Evolutionary conservation across 176 grass and related monocot species (phyloP).

Genomic region (Zoysia pacifica): DNA sequence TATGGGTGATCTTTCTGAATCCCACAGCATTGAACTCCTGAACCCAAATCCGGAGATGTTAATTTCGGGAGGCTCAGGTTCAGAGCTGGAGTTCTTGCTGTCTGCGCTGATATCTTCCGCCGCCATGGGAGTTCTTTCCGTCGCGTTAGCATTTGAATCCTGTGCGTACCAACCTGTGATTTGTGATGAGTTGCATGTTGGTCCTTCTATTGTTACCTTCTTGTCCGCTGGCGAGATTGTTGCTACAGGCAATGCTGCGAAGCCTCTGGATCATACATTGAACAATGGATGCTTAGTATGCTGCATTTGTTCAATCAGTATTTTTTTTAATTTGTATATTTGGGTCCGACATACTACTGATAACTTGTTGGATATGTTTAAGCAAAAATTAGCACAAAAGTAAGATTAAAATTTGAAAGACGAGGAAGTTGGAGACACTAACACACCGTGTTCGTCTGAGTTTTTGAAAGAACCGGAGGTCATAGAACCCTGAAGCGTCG

Average conservation of each 20-base stretch:
- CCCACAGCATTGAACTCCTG: constrained; percentile 73
- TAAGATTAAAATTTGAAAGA: background rate
- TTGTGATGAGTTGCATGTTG: constrained; percentile 53
- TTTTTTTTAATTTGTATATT: background rate
- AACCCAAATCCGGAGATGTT: constrained; percentile 57
- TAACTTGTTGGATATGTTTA: background rate
- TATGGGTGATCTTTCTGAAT: constrained; percentile 30
- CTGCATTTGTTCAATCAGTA: background rate
- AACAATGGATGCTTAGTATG: background rate
- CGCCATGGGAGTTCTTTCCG: background rate
- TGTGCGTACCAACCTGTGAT: constrained; percentile 54
- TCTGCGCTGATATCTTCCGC: background rate
- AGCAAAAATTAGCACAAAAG: background rate
- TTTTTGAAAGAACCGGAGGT: constrained; percentile 56
- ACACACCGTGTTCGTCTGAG: constrained; percentile 52
- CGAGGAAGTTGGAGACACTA: background rate
- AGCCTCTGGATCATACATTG: constrained; percentile 43
- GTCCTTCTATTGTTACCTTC: constrained; percentile 46
- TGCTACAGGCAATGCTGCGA: constrained; percentile 64
- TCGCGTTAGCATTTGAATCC: constrained; percentile 30
- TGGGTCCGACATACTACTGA: background rate
- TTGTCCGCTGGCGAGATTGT: constrained; percentile 30
- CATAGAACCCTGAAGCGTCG: constrained; percentile 42
- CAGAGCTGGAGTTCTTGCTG: constrained; percentile 21
- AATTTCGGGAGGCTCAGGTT: constrained; percentile 30